Evolutionary conservation across 495 filamentous ascomycete genomes (phyloP).

Genomic region (Tuber melanosporum): DNA sequence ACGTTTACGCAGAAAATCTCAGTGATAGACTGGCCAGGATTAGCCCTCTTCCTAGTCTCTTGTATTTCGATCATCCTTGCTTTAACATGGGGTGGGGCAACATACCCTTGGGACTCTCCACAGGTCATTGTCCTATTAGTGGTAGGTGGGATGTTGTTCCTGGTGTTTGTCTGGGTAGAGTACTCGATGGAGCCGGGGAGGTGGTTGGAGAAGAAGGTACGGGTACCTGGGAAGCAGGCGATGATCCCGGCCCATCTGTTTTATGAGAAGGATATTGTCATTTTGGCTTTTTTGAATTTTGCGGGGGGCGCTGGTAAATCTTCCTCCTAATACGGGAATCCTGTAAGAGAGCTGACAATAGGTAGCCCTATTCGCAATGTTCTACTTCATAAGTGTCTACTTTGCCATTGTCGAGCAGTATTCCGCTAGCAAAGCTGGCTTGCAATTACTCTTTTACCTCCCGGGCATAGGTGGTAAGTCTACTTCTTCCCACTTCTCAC

Average conservation of each 20-base stretch:
- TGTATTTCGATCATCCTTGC: not conserved
- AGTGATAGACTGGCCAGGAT: not conserved
- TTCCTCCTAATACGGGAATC: not conserved
- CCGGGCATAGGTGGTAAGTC: not conserved
- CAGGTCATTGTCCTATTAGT: not conserved
- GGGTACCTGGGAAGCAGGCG: slow-evolving; percentile 4
- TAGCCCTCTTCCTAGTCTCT: not conserved
- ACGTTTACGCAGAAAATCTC: not conserved
- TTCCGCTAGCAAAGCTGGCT: slow-evolving; percentile 43
- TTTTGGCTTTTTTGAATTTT: slow-evolving; percentile 36
- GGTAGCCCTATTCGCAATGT: slow-evolving; percentile 46
- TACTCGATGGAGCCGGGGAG: not conserved
- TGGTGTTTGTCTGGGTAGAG: not conserved
- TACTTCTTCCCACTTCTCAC: not conserved
- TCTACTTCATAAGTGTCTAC: slow-evolving; percentile 49
- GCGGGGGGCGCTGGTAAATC: not conserved
- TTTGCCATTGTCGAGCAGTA: slow-evolving; percentile 46
- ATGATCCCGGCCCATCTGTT: slow-evolving; percentile 39
- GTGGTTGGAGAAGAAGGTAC: not conserved
- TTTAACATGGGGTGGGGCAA: not conserved
- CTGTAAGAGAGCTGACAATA: not conserved
- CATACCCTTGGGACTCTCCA: not conserved
- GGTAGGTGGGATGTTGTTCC: not conserved
- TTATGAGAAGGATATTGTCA: slow-evolving; percentile 27
- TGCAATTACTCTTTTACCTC: slow-evolving; percentile 42